phyloP scores from a whole-genome alignment of 441 rosid species.

The Manihot esculenta region DNA sequence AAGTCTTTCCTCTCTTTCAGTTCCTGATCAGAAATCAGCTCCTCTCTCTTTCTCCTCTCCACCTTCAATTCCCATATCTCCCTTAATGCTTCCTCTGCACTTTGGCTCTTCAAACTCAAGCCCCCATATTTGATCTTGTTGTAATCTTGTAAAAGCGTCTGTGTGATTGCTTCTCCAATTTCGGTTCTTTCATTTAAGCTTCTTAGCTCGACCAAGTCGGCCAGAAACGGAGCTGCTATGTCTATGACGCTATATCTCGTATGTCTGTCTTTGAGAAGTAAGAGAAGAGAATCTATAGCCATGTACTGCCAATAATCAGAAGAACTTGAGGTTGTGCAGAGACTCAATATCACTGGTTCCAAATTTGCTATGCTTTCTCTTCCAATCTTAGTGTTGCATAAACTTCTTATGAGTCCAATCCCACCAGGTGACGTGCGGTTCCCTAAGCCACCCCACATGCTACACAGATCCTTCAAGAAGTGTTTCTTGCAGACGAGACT shows the following conservation, averaged over 20 bases:
- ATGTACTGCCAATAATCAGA: constrained; percentile 69
- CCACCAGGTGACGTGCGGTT: constrained; percentile 57
- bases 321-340: constrained; percentile 63
- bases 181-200: constrained; percentile 31
- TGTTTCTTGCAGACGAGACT: constrained; percentile 44
- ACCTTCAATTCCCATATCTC: constrained; percentile 63
- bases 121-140: constrained; percentile 48
- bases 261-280: constrained; percentile 62
- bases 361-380: constrained; percentile 43
- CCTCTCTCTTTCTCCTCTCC: constrained; percentile 57
- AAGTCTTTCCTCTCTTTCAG: constrained; percentile 36
- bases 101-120: constrained; percentile 40
- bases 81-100: constrained; percentile 44
- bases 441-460: constrained; percentile 67
- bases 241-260: constrained; percentile 56
- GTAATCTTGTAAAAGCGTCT: constrained; percentile 48
- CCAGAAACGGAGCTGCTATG: constrained; percentile 43
- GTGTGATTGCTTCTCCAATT: constrained; percentile 55
- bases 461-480: constrained; percentile 49
- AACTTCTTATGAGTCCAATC: constrained; percentile 52
- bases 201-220: constrained; percentile 63
- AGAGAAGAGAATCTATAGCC: constrained; percentile 67
- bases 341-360: constrained; percentile 37
- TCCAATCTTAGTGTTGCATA: constrained; percentile 56
- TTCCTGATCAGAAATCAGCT: constrained; percentile 45